Percentiles rank a stretch among this genome's conserved stretches.
phyloP scores from a whole-genome alignment of 306 rosid species.

The Fragaria ananassa region DNA sequence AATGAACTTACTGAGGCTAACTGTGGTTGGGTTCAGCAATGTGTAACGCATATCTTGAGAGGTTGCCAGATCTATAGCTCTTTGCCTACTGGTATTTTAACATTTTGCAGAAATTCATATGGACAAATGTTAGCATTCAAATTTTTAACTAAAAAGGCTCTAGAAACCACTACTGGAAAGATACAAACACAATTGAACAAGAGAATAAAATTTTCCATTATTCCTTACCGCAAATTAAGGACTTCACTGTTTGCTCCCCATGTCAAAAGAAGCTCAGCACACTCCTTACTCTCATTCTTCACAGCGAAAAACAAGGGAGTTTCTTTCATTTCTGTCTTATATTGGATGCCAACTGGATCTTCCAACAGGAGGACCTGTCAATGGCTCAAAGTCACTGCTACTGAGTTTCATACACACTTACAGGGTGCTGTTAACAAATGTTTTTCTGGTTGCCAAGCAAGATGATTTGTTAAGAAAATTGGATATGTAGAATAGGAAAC shows the following conservation, averaged over 20 bases:
- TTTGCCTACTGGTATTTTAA: conserved; percentile 34
- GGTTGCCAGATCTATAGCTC: conserved; percentile 40
- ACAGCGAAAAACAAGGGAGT: conserved; percentile 49
- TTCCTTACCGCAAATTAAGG: conserved; percentile 38
- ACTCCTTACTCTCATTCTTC: conserved; percentile 34
- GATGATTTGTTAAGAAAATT: conserved; percentile 4
- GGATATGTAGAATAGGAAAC: conserved; percentile 1
- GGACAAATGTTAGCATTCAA: neutral
- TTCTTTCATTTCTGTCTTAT: conserved; percentile 43
- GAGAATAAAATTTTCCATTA: neutral
- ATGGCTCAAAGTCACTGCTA: conserved; percentile 6
- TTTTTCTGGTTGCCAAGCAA: conserved; percentile 2
- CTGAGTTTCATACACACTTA: neutral
- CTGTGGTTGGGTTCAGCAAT: conserved; percentile 31
- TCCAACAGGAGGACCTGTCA: conserved; percentile 35
- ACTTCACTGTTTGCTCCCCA: conserved; percentile 47
- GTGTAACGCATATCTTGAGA: conserved; percentile 45
- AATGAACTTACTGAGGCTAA: conserved; percentile 30
- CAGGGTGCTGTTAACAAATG: neutral
- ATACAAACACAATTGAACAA: neutral
- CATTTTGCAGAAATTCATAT: neutral
- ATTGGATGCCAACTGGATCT: conserved; percentile 37
- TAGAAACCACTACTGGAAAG: neutral
- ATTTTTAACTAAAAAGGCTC: neutral
- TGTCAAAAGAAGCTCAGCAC: conserved; percentile 41